phyloP scores from a whole-genome alignment of 768 basidiomycete genomes.

The Exidia glandulosa region DNA sequence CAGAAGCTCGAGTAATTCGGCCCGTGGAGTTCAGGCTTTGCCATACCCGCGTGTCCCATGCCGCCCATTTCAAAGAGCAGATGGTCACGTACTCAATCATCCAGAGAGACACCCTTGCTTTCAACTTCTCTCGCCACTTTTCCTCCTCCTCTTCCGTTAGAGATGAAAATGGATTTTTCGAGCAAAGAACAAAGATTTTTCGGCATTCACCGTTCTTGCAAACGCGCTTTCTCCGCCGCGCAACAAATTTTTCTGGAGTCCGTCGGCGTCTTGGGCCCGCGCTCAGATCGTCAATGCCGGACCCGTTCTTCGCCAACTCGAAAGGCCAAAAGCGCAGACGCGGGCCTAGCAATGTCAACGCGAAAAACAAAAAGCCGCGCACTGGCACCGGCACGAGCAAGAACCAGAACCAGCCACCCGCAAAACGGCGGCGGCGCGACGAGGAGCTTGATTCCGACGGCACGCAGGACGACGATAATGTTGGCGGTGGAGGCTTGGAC shows the following conservation, averaged over 20 bases:
- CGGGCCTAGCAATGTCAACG: constrained; percentile 17
- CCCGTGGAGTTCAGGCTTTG: too few relatives aligned
- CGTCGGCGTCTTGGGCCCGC: neutral
- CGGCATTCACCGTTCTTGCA: too few relatives aligned
- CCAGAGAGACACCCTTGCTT: too few relatives aligned
- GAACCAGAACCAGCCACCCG: constrained; percentile 9
- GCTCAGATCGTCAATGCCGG: constrained; percentile 45
- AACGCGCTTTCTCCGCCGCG: neutral
- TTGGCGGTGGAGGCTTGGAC: constrained; percentile 35
- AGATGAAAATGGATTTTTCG: too few relatives aligned
- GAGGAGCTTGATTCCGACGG: constrained; percentile 61
- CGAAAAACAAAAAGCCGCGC: constrained; percentile 16
- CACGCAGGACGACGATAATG: constrained; percentile 39
- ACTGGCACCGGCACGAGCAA: too few relatives aligned
- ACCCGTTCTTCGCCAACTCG: constrained; percentile 64
- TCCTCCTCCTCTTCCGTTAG: too few relatives aligned
- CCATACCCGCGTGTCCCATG: too few relatives aligned
- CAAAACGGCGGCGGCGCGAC: constrained; percentile 21
- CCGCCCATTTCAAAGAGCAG: too few relatives aligned
- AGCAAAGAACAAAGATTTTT: too few relatives aligned
- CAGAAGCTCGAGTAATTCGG: too few relatives aligned
- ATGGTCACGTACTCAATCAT: too few relatives aligned
- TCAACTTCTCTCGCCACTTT: too few relatives aligned
- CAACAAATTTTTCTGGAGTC: neutral
- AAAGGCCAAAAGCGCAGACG: constrained; percentile 58